These are phyloP conservation scores for Sarocladium oryzae DNA, from an alignment of 2,329 filamentous ascomycete species.

Conservation along the genomic window DNA sequence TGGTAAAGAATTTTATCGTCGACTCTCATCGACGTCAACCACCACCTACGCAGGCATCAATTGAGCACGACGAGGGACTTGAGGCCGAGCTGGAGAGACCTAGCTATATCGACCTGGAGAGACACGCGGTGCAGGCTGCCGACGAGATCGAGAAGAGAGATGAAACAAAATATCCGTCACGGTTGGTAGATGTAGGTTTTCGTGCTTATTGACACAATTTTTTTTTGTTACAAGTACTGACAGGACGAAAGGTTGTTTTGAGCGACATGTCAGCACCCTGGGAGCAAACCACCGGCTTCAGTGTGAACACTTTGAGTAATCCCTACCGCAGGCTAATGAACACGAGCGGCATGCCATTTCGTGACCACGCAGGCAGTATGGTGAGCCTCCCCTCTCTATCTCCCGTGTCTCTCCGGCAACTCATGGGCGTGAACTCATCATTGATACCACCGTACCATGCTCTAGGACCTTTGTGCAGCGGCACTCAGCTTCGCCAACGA, in stretches of 20 bases:
- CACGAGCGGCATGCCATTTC: slow-evolving; percentile 79
- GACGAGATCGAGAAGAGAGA: slow-evolving; percentile 16
- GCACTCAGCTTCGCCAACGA: slow-evolving; percentile 82
- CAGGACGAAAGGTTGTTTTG: slow-evolving; percentile 60
- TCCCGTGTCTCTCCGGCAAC: neutral
- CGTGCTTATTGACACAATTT: slow-evolving; percentile 17
- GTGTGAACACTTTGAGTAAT: slow-evolving; percentile 87
- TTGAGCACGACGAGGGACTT: slow-evolving; percentile 12
- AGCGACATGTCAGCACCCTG: slow-evolving; percentile 99
- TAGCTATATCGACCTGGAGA: slow-evolving; percentile 2
- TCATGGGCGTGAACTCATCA: neutral
- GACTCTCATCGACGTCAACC: slow-evolving; percentile 37
- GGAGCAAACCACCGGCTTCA: slow-evolving; percentile 71
- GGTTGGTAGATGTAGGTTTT: slow-evolving; percentile 58
- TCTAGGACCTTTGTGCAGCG: slow-evolving; percentile 79
- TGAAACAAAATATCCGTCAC: slow-evolving; percentile 20
- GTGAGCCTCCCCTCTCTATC: slow-evolving; percentile 36
- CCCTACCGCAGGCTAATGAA: slow-evolving; percentile 99
- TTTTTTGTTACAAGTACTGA: neutral
- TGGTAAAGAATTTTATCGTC: slow-evolving; percentile 70
- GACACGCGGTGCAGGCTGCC: slow-evolving; percentile 20
- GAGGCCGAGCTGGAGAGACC: slow-evolving; percentile 48
- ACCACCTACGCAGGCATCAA: slow-evolving; percentile 10
- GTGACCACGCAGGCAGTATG: slow-evolving; percentile 92
- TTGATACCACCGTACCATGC: neutral